Evolutionary conservation across 148 eudicot genomes (phyloP).

Genomic region (Linanthus parryae): DNA sequence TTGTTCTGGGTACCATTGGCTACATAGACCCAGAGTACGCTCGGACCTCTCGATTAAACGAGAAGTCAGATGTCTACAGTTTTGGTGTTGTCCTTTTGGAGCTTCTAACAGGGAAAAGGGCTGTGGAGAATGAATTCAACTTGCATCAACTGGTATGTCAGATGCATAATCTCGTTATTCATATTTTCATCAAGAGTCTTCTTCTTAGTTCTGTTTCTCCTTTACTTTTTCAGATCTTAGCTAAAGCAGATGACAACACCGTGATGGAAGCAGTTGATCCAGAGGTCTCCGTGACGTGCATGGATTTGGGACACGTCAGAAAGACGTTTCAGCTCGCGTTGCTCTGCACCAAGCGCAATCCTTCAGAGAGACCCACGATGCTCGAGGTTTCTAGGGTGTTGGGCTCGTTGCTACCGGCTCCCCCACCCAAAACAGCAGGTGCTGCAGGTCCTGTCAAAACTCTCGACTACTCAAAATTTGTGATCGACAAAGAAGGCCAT

Average conservation of each 20-base stretch:
- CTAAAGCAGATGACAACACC: constrained; percentile 44
- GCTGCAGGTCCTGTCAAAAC: constrained; percentile 18
- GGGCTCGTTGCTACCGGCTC: constrained; percentile 44
- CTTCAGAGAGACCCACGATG: constrained; percentile 60
- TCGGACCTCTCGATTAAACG: constrained; percentile 56
- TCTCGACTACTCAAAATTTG: constrained; percentile 30
- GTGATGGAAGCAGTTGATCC: constrained; percentile 61
- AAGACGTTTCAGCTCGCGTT: constrained; percentile 57
- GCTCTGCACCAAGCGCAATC: constrained; percentile 44
- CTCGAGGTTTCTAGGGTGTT: constrained; percentile 47
- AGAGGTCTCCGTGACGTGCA: constrained; percentile 49
- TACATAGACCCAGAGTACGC: constrained; percentile 80
- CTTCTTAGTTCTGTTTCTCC: no score
- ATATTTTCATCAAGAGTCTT: no score
- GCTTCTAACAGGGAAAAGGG: constrained; percentile 58
- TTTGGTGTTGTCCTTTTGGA: constrained; percentile 69
- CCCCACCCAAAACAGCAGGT: constrained; percentile 18
- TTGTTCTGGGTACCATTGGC: constrained; percentile 64
- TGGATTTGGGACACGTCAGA: constrained; percentile 31
- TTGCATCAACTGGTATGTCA: constrained; percentile 66
- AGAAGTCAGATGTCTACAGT: constrained; percentile 70
- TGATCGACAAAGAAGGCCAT: constrained; percentile 25
- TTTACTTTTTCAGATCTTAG: constrained; percentile 28
- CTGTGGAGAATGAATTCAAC: constrained; percentile 59
- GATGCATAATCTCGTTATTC: no score